A percentile compares a stretch with the other conserved stretches of the same genome.
phyloP scores from a whole-genome alignment of 169 alveolate genomes.

The Plasmodium adleri region DNA sequence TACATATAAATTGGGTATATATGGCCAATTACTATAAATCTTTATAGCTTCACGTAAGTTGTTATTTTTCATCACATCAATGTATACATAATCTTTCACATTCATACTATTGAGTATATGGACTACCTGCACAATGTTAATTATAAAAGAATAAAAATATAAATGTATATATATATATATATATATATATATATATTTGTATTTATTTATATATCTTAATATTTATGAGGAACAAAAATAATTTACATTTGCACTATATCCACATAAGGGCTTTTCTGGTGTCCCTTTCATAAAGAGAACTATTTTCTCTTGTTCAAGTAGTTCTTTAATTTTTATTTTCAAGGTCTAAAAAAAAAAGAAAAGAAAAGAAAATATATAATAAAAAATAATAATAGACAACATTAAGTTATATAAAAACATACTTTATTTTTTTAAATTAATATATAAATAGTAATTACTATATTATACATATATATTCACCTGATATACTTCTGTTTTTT shows the following conservation, averaged over 20 bases:
- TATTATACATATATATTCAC: constrained; percentile 15
- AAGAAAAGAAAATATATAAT: not conserved
- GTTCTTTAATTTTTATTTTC: constrained; percentile 58
- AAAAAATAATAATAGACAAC: not conserved
- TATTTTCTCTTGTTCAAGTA: constrained; percentile 57
- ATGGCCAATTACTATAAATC: constrained; percentile 90
- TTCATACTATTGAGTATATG: constrained; percentile 77
- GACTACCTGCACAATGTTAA: constrained; percentile 73
- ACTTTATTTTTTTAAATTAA: no score
- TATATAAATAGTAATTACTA: no score
- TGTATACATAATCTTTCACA: constrained; percentile 82
- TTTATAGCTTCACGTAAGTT: constrained; percentile 89
- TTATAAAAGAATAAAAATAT: not conserved
- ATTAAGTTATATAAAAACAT: not conserved
- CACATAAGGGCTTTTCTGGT: constrained; percentile 86
- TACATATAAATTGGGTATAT: constrained; percentile 89
- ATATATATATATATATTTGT: not conserved
- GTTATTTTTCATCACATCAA: constrained; percentile 87
- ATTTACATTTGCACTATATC: constrained; percentile 82
- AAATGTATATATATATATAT: not conserved
- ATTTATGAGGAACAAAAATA: not conserved
- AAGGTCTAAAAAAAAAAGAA: constrained; percentile 13
- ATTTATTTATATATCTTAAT: no score
- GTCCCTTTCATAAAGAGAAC: constrained; percentile 86
- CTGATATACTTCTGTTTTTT: constrained; percentile 69